These are phyloP conservation scores for Herpetomonas muscarum DNA, from an alignment of 208 protist species.

Conservation along the genomic window DNA sequence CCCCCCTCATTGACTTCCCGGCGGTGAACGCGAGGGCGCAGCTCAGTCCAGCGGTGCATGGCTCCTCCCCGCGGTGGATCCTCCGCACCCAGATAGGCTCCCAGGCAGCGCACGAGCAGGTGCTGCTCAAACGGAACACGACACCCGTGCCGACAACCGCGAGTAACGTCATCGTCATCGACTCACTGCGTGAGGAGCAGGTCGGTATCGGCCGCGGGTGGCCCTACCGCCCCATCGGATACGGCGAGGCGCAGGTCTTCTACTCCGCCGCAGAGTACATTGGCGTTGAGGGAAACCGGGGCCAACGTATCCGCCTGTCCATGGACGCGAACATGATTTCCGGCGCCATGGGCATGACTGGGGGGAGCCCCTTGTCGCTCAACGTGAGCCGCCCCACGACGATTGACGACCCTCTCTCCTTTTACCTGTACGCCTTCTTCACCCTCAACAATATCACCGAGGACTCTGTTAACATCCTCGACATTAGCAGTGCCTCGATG, in stretches of 20 bases:
- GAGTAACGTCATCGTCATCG: slow-evolving; percentile 62
- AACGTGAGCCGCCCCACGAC: slow-evolving; percentile 22
- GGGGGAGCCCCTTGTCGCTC: slow-evolving; percentile 4
- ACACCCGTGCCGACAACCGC: slow-evolving; percentile 6
- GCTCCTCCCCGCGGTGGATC: slow-evolving; percentile 61
- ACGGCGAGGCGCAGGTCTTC: slow-evolving; percentile 79
- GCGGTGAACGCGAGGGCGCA: slow-evolving; percentile 17
- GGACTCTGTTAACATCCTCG: slow-evolving; percentile 28
- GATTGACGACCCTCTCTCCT: slow-evolving; percentile 15
- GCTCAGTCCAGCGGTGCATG: slow-evolving; percentile 20
- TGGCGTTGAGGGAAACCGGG: slow-evolving; percentile 40
- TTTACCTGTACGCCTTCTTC: slow-evolving; percentile 33
- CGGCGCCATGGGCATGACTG: no score
- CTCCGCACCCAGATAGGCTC: slow-evolving; percentile 24
- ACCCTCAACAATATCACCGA: slow-evolving; percentile 39
- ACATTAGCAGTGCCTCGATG: slow-evolving; percentile 17
- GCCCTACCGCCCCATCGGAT: slow-evolving; percentile 67
- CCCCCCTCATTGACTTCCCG: slow-evolving; percentile 56
- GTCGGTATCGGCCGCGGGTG: slow-evolving; percentile 86
- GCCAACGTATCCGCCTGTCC: slow-evolving; percentile 62
- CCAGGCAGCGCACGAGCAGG: slow-evolving; percentile 8
- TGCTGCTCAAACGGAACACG: not conserved
- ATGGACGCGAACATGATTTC: no score
- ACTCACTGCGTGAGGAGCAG: slow-evolving; percentile 54
- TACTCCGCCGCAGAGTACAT: slow-evolving; percentile 63